phyloP scores from a whole-genome alignment of 73 alveolate species.

The Paramecium tetraurelia region DNA sequence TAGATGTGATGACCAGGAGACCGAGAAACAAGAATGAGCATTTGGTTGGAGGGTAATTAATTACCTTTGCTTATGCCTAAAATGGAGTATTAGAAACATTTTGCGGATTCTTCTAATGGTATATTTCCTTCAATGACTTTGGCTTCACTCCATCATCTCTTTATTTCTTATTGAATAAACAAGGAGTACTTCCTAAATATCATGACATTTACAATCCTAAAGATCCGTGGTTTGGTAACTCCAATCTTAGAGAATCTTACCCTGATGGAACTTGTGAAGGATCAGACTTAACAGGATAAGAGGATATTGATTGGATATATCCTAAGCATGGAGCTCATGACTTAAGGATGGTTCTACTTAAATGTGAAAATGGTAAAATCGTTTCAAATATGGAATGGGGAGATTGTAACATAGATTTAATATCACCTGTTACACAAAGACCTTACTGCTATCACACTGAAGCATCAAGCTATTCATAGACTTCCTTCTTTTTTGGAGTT shows the following conservation, averaged over 20 bases:
- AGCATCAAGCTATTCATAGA: constrained; percentile 34
- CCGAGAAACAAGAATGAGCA: constrained; percentile 73
- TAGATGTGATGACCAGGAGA: constrained; percentile 84
- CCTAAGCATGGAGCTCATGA: not conserved
- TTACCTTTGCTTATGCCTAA: not conserved
- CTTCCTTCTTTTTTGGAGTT: constrained; percentile 6
- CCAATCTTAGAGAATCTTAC: not conserved
- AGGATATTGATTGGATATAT: constrained; percentile 25
- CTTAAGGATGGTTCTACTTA: not conserved
- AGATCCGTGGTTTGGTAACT: not conserved
- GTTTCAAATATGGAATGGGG: constrained; percentile 43
- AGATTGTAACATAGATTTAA: constrained; percentile 6
- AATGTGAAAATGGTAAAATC: constrained; percentile 51
- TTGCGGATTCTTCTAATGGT: constrained; percentile 12
- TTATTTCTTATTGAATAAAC: not conserved
- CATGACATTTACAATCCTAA: not conserved
- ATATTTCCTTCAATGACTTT: not conserved
- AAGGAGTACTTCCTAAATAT: constrained; percentile 29
- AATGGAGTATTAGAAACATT: not conserved
- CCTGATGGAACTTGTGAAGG: constrained; percentile 12
- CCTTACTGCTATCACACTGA: constrained; percentile 47
- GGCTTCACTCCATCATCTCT: constrained; percentile 21
- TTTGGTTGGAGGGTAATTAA: not conserved
- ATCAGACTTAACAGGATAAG: not conserved
- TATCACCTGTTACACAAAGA: not conserved